Evolutionary conservation across 73 alveolate genomes (phyloP), one percentile per base, ranked within the genome.

Genomic region (Tetrahymena thermophila): DNA sequence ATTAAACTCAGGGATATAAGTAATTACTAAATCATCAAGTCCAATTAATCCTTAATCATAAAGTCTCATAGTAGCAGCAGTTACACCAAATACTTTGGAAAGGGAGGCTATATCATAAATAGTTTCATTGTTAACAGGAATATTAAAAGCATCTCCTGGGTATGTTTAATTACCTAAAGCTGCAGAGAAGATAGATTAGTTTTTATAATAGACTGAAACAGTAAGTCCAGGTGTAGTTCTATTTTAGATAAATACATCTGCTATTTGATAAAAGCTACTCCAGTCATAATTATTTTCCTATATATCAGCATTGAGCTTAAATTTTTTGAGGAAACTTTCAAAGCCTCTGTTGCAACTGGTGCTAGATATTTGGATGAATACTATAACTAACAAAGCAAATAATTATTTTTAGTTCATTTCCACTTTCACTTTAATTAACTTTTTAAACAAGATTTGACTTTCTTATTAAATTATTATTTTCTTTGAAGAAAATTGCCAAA

Each of bases 101-200:
- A 95, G 95, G 89, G 95, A 85, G 42, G 97, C 97, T 19, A 95
- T 84, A 21, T 95, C 97, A 34, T 85, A 95, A 17, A 95, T 34
- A 43, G 95, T 84, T 34, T 94, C 43, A 55, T 95, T 95, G 28
- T 84, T 25, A 5, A 95, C 56, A 35, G 97, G 95, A 34, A 34
- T n/a, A 16, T 50, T 93, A 28, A 85, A 94, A 43, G 95, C 94
- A 56, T 95, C 97, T 37, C 95, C 95, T 55, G 57, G 94, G 55
- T 95, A 95, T 85, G 93, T 94, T 34, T 94, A 85, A 31, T 93
- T 95, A 21, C 97, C 97, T 85, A 71, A 0, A 71, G 89, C 89
- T 4, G 89, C 11, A 71, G 89, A 71, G 89, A 28, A 71, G 37
- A 71, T 31, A 8, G 89, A 28, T 31, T 71, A 28, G 37, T 71